Percentiles rank a stretch among this genome's conserved stretches.
These are phyloP conservation scores for Hanseniaspora thailandica DNA, from an alignment of 805 yeast species.

Conservation along the genomic window DNA sequence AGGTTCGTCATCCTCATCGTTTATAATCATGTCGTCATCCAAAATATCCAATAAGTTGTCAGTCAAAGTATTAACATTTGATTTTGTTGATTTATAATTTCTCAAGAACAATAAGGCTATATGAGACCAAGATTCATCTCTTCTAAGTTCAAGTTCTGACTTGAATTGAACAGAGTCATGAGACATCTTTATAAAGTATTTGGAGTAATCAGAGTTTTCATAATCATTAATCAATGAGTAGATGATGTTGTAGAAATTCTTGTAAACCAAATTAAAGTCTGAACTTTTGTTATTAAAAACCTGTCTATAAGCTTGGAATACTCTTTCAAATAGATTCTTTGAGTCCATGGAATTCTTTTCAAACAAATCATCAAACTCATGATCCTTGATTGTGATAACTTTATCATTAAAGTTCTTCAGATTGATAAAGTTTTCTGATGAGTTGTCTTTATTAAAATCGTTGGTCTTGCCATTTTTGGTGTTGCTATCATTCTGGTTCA, in stretches of 20 bases:
- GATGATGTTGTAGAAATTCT: not conserved
- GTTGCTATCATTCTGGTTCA: not conserved
- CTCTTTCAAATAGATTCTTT: not conserved
- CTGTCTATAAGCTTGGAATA: not conserved
- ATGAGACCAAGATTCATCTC: constrained; percentile 4
- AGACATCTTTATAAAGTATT: constrained; percentile 12
- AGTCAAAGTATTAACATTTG: not conserved
- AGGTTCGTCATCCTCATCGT: not conserved
- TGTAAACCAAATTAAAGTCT: not conserved
- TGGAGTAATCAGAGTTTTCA: constrained; percentile 10
- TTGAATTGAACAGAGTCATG: constrained; percentile 9
- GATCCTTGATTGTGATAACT: not conserved
- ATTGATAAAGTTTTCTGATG: not conserved
- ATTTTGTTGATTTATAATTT: constrained; percentile 3
- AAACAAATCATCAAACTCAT: not conserved
- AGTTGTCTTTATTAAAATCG: not conserved
- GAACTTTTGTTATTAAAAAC: not conserved
- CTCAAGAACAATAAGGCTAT: not conserved
- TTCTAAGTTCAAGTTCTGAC: constrained; percentile 10
- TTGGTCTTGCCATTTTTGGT: not conserved
- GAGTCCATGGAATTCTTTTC: not conserved
- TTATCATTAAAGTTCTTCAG: not conserved
- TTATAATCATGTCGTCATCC: not conserved
- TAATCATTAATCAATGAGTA: not conserved
- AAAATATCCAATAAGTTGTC: constrained; percentile 1